These are phyloP conservation scores for Phytophthora pistaciae DNA, from an alignment of 352 stramenopile species.

Conservation along the genomic window DNA sequence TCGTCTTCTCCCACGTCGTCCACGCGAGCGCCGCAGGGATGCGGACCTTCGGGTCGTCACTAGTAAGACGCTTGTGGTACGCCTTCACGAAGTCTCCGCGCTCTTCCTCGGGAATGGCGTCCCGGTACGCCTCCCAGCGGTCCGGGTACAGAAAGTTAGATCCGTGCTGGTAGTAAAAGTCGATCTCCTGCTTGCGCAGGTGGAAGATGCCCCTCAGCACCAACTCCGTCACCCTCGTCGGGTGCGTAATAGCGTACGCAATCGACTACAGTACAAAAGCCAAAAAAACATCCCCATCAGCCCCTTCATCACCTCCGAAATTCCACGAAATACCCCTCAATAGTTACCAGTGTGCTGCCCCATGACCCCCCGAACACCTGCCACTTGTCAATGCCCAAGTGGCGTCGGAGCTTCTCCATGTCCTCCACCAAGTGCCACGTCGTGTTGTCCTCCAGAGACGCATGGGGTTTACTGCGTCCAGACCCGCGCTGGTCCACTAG, in stretches of 20 bases:
- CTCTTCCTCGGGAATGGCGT: conserved; percentile 89
- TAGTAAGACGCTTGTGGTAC: conserved; percentile 91
- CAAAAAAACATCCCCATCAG: neutral
- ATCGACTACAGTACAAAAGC: conserved; percentile 71
- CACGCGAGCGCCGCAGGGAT: conserved; percentile 89
- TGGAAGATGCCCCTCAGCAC: conserved; percentile 95
- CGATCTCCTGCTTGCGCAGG: conserved; percentile 91
- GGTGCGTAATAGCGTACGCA: conserved; percentile 93
- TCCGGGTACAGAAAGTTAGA: conserved; percentile 93
- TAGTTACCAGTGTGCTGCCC: conserved; percentile 90
- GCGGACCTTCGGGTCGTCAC: conserved; percentile 85
- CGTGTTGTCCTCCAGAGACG: conserved; percentile 91
- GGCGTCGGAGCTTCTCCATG: conserved; percentile 91
- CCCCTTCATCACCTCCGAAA: neutral
- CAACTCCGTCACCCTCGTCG: conserved; percentile 83
- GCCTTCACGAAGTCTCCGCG: conserved; percentile 84
- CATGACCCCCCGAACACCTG: conserved; percentile 96
- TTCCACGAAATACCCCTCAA: neutral
- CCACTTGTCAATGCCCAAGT: conserved; percentile 92
- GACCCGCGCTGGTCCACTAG: conserved; percentile 95
- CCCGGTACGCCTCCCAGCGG: conserved; percentile 90
- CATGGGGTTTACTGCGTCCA: conserved; percentile 89
- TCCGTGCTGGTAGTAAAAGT: conserved; percentile 94
- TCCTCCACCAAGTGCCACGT: conserved; percentile 94
- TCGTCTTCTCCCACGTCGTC: conserved; percentile 93